phyloP scores from a whole-genome alignment of 768 basidiomycete species.

The Rhizopogon salebrosus region DNA sequence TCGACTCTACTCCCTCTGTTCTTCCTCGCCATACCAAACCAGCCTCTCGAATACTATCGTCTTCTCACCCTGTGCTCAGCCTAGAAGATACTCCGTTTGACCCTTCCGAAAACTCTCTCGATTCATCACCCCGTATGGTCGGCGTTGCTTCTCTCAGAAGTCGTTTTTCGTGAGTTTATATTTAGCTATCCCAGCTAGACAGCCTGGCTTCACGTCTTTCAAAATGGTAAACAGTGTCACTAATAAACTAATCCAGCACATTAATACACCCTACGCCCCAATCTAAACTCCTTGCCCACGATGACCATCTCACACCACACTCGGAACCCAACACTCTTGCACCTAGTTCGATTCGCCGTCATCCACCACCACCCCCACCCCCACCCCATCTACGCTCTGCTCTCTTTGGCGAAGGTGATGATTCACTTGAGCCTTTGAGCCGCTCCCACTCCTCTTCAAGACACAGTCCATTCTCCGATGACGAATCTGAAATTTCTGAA shows the following conservation, averaged over 20 bases:
- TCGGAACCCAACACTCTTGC: constrained; percentile 21
- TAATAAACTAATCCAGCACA: constrained; percentile 4
- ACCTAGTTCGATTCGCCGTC: constrained; percentile 16
- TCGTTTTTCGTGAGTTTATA: constrained; percentile 45
- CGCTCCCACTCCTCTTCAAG: constrained; percentile 18
- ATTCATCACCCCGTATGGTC: not conserved
- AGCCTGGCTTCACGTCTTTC: too few species aligned
- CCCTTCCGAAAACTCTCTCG: not conserved
- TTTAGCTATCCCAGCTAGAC: not conserved
- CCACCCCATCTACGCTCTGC: constrained; percentile 3
- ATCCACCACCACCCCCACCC: constrained; percentile 14
- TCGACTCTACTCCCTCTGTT: constrained; percentile 9
- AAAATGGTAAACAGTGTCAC: not conserved
- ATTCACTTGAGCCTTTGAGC: constrained; percentile 10
- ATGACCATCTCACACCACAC: constrained; percentile 13
- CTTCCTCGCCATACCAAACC: constrained; percentile 15
- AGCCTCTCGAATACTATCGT: not conserved
- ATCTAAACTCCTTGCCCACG: constrained; percentile 9
- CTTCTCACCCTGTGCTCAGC: not conserved
- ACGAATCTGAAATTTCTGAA: constrained; percentile 23
- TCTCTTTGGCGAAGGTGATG: constrained; percentile 19
- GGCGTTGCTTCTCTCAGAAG: constrained; percentile 39
- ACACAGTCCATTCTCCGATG: constrained; percentile 26
- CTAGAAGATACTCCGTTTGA: not conserved
- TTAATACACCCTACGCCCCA: constrained; percentile 35